phyloP scores from a whole-genome alignment of 805 yeast genomes.

The Candida vartiovaarae region DNA sequence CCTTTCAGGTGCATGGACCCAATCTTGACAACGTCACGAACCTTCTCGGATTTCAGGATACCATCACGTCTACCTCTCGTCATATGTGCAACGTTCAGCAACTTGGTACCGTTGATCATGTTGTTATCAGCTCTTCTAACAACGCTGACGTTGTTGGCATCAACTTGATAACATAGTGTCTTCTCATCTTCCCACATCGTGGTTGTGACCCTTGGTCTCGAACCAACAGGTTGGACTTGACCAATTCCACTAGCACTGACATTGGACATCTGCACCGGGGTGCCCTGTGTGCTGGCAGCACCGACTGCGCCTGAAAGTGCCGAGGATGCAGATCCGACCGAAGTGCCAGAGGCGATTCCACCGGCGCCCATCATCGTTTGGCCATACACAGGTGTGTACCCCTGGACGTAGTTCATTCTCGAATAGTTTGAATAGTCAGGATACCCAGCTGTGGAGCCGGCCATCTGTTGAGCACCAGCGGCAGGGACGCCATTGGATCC shows the following conservation, averaged over 20 bases:
- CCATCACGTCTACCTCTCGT: conserved; percentile 86
- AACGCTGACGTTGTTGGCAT: conserved; percentile 72
- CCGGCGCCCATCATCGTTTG: conserved; percentile 11
- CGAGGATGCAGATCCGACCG: not conserved
- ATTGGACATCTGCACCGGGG: conserved; percentile 4
- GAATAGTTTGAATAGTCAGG: conserved; percentile 20
- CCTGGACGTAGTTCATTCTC: conserved; percentile 21
- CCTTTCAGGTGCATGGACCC: conserved; percentile 88
- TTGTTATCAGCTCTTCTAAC: conserved; percentile 81
- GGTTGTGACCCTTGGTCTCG: conserved; percentile 60
- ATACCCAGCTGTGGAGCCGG: conserved; percentile 8
- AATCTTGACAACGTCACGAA: conserved; percentile 74
- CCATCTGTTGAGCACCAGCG: conserved; percentile 2
- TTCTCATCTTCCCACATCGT: conserved; percentile 92
- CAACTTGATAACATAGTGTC: conserved; percentile 79
- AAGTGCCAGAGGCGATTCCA: not conserved
- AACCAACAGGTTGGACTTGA: conserved; percentile 25
- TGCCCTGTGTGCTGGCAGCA: conserved; percentile 7
- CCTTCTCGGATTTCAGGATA: conserved; percentile 67
- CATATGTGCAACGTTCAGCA: conserved; percentile 79
- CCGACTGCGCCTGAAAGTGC: conserved; percentile 1
- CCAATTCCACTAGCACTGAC: conserved; percentile 19
- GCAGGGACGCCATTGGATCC: not conserved
- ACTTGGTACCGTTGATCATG: conserved; percentile 81
- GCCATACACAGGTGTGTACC: conserved; percentile 16